Conservation (phyloP, 495 filamentous ascomycete species). For the Parathielavia appendiculata region DNA sequence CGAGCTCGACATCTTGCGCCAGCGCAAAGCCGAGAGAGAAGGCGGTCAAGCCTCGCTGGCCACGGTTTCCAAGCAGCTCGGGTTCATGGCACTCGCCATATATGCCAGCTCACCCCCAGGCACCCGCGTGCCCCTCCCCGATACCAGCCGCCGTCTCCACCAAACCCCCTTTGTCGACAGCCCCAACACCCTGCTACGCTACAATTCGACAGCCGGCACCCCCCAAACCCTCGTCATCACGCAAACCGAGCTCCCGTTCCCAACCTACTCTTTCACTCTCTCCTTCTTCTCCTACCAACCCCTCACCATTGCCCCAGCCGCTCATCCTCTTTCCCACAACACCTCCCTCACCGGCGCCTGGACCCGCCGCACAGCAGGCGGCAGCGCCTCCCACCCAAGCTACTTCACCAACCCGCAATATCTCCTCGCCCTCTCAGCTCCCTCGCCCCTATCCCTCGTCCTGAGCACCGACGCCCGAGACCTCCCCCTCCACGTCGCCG, state of each 20-base stretch:
- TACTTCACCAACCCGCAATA: conserved; percentile 88
- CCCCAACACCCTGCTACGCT: conserved; percentile 78
- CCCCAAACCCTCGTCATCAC: conserved; percentile 75
- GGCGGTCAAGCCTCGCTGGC: conserved; percentile 26
- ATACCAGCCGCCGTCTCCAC: conserved; percentile 52
- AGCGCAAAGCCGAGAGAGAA: conserved; percentile 26
- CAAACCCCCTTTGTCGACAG: conserved; percentile 86
- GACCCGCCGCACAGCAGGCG: conserved; percentile 75
- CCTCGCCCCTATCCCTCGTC: conserved; percentile 60
- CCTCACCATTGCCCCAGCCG: conserved; percentile 55
- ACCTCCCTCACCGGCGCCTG: conserved; percentile 57
- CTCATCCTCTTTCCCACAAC: conserved; percentile 52
- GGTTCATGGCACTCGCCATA: conserved; percentile 82
- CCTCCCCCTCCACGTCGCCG: conserved; percentile 74
- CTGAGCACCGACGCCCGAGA: conserved; percentile 56
- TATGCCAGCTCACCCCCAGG: conserved; percentile 60
- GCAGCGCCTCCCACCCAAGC: conserved; percentile 66
- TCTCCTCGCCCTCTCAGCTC: conserved; percentile 51
- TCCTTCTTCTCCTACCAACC: conserved; percentile 65
- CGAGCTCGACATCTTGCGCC: conserved; percentile 40
- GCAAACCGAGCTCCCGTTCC: conserved; percentile 66
- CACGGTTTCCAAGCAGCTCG: conserved; percentile 45
- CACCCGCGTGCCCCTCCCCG: conserved; percentile 65
- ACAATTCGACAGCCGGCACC: conserved; percentile 54
- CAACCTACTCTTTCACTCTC: conserved; percentile 73